Conservation (phyloP, 164 flowering plant genomes). For the Berberis thunbergii region DNA sequence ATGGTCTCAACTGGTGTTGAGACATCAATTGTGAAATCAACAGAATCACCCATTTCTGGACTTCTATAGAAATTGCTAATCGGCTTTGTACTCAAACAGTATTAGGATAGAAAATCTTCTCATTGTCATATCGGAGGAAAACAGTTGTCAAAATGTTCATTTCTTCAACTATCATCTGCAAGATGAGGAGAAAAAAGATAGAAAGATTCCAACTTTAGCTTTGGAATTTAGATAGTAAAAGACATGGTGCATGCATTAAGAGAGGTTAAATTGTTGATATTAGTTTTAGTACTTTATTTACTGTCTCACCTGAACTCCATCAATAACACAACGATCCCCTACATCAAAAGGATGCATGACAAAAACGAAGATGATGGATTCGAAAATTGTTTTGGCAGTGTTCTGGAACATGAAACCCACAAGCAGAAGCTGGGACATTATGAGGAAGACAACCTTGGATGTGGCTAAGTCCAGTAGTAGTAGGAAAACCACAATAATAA, state of each 20-base stretch:
- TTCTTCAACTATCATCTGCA: constrained; percentile 61
- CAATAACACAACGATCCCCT: constrained; percentile 86
- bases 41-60: constrained; percentile 26
- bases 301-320: constrained; percentile 38
- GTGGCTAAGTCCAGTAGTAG: constrained; percentile 60
- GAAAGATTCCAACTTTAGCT: too few species aligned
- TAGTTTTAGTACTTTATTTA: too few species aligned
- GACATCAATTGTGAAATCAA: constrained; percentile 48
- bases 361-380: constrained; percentile 79
- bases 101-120: constrained; percentile 25
- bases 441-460: constrained; percentile 53
- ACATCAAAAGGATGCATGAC: constrained; percentile 91
- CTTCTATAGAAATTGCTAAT: constrained; percentile 29
- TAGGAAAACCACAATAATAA: constrained; percentile 45
- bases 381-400: constrained; percentile 63
- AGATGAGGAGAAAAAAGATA: too few species aligned
- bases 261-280: too few species aligned
- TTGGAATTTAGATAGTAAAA: too few species aligned
- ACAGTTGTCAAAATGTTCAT: constrained; percentile 58
- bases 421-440: constrained; percentile 64
- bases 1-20: constrained; percentile 57
- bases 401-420: constrained; percentile 71
- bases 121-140: constrained; percentile 29
- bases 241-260: too few species aligned
- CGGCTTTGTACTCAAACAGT: constrained; percentile 18